Evolutionary conservation across 1,139 yeast genomes (phyloP), one percentile per base, ranked within the genome.

Genomic region (Suhomyces kunorum): DNA sequence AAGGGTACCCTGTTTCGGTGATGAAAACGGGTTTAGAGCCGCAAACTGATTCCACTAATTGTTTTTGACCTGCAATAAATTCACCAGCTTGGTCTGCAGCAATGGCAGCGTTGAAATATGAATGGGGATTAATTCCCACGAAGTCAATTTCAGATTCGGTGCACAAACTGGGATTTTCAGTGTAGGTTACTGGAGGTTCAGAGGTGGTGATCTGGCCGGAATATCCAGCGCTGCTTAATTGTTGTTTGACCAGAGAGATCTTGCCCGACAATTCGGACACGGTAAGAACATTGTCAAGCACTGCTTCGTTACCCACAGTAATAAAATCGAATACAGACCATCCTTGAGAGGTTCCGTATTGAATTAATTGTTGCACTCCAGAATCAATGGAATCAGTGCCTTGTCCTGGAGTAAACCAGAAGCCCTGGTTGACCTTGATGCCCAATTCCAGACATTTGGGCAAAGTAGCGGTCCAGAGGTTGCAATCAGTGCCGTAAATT

Each of bases 1-100:
- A 80, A 48, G 97, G 97, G 61, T 87, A 89, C 27, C 97, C 97
- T 4, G 96, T 87, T 65, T 89, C 97, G 12, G 95, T 83, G 39
- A 83, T 77, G 29, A 73, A 61, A 25, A 74, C 68, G 19, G 77
- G 73, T 42, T 69, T 68, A 28, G 71, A 66, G 26, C 74, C 72
- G 63, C 90, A 81, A 32, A 73, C 64, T 14, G 64, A 64, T 51
- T 74, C 68, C 17, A 80, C 81, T 44, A 80, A 59, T 18, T 58
- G 60, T 45, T 80, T 67, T 64, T 88, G 94, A 20, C 78, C 76
- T 39, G 68, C 64, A 36, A 87, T 80, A 56, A 86, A 89, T n/a
- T 69, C 44, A 31, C 96, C 96, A 6, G 96, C 81, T 36, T 78
- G 71, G 28, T 65, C 64, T 26, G 96, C 94, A 41, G 74, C 59